A percentile compares a stretch with the other conserved stretches of the same genome.
phyloP scores from a whole-genome alignment of 805 yeast genomes.

The Ogataea saltuana region DNA sequence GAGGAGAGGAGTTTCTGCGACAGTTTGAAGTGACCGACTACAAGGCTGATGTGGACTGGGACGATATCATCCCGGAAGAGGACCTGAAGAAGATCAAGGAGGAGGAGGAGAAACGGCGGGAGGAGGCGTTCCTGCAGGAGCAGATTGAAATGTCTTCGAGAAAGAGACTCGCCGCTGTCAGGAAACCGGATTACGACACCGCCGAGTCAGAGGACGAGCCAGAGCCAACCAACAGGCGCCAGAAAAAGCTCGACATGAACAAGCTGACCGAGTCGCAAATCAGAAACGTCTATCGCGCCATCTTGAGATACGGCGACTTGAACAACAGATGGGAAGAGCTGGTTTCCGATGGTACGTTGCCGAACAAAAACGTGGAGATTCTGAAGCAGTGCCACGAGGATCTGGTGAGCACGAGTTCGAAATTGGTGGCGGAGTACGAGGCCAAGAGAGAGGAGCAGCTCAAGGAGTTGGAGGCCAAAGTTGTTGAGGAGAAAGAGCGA shows the following conservation, averaged over 20 bases:
- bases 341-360: constrained; percentile 84
- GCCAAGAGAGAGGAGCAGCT: constrained; percentile 55
- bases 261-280: constrained; percentile 81
- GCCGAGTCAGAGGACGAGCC: constrained; percentile 42
- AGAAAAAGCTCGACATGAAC: constrained; percentile 42
- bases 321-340: constrained; percentile 77
- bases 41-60: constrained; percentile 98
- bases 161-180: constrained; percentile 67
- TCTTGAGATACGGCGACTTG: constrained; percentile 80
- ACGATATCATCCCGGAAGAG: constrained; percentile 95
- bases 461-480: constrained; percentile 60
- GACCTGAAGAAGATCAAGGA: constrained; percentile 87
- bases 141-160: constrained; percentile 87
- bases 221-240: constrained; percentile 37
- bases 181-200: constrained; percentile 47
- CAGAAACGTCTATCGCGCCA: constrained; percentile 80
- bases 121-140: constrained; percentile 82
- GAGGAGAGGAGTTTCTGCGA: constrained; percentile 95
- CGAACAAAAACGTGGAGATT: constrained; percentile 79
- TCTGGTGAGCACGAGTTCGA: constrained; percentile 60
- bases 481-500: constrained; percentile 51
- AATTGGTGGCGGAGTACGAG: constrained; percentile 65
- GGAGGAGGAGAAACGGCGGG: constrained; percentile 83
- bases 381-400: constrained; percentile 78
- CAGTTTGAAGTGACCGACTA: constrained; percentile 99